Conservation (phyloP, 306 rosid species). For the Prinsepia uniflora region DNA sequence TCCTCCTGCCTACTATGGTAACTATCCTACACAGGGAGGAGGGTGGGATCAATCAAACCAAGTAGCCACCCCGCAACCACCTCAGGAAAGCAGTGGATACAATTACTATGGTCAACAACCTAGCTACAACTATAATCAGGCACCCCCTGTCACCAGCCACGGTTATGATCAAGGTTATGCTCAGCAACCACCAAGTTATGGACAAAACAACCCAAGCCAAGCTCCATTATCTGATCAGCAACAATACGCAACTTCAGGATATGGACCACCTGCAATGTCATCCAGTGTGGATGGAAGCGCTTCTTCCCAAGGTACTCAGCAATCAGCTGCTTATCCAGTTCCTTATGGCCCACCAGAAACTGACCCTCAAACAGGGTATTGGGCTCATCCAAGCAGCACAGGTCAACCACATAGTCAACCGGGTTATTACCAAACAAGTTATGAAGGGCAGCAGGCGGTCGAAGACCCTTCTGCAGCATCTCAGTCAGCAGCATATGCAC, state of each 20-base stretch:
- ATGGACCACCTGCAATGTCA: slow-evolving; percentile 30
- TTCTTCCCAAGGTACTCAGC: slow-evolving; percentile 32
- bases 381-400: slow-evolving; percentile 35
- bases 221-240: slow-evolving; percentile 27
- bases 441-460: slow-evolving; percentile 29
- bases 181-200: slow-evolving; percentile 39
- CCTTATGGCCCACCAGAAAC: slow-evolving; percentile 28
- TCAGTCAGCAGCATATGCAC: slow-evolving; percentile 30
- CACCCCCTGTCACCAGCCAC: slow-evolving; percentile 23
- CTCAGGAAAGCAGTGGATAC: slow-evolving; percentile 41
- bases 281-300: slow-evolving; percentile 22
- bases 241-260: slow-evolving; percentile 25
- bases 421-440: slow-evolving; percentile 34
- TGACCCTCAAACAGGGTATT: slow-evolving; percentile 36
- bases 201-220: slow-evolving; percentile 30
- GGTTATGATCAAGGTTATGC: slow-evolving; percentile 40
- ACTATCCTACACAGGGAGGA: slow-evolving; percentile 37
- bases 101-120: slow-evolving; percentile 41
- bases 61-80: slow-evolving; percentile 30
- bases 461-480: slow-evolving; percentile 23
- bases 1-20: slow-evolving; percentile 38
- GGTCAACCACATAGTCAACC: slow-evolving; percentile 32
- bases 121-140: slow-evolving; percentile 15
- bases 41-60: slow-evolving; percentile 49
- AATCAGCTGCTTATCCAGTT: slow-evolving; percentile 23